These are phyloP conservation scores for Daldinia sp. DNA, from an alignment of 2,329 filamentous ascomycete species.

Conservation along the genomic window DNA sequence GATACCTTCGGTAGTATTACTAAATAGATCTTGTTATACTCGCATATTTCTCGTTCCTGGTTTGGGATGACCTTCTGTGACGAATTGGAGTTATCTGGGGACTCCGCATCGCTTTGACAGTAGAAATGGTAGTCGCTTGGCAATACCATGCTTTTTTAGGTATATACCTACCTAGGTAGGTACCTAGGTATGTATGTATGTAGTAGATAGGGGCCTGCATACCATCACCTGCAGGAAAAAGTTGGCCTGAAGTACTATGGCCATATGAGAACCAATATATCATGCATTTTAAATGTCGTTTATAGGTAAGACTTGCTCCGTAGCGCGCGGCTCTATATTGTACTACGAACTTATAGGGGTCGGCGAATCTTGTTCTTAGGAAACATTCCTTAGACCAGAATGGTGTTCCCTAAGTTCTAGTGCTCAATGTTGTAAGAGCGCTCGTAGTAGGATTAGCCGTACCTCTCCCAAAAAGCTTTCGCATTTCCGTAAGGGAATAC, in stretches of 20 bases:
- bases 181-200: not conserved
- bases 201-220: not conserved
- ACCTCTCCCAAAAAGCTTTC: slow-evolving; percentile 16
- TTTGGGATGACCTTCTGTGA: too few relatives aligned
- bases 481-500: slow-evolving; percentile 25
- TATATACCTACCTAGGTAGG: too few relatives aligned
- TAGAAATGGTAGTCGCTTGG: too few relatives aligned
- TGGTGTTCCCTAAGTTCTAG: slow-evolving; percentile 22
- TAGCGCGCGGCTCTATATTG: not conserved
- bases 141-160: too few relatives aligned
- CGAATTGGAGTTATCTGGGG: too few relatives aligned
- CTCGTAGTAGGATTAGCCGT: slow-evolving; percentile 22
- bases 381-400: slow-evolving; percentile 5
- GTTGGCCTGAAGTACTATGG: not conserved
- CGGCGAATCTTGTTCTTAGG: not conserved
- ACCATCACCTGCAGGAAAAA: not conserved
- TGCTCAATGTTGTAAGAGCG: slow-evolving; percentile 9
- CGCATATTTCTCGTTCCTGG: too few relatives aligned
- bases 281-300: not conserved
- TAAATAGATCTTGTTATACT: too few relatives aligned
- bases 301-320: not conserved
- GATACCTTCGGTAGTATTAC: too few relatives aligned
- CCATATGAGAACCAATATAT: not conserved
- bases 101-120: too few relatives aligned
- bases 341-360: not conserved